Evolutionary conservation across 2,329 filamentous ascomycete species (phyloP).

Genomic region (Exophiala sp.): DNA sequence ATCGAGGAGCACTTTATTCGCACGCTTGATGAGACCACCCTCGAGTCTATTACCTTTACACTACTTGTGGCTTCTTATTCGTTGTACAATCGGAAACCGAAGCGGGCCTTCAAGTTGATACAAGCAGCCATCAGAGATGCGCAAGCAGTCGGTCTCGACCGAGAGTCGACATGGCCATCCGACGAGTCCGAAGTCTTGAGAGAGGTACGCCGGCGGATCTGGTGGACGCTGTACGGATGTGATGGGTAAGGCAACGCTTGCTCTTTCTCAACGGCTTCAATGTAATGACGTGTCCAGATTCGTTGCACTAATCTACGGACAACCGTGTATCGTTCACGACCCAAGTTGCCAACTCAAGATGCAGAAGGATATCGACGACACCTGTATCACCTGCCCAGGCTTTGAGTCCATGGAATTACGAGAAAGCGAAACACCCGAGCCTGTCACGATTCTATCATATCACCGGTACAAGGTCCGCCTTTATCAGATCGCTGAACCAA

Average conservation of each 20-base stretch:
- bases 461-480: constrained; percentile 23
- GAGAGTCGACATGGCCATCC: neutral
- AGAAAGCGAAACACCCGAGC: constrained; percentile 12
- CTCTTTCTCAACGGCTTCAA: neutral
- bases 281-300: neutral
- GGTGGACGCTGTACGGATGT: neutral
- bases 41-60: neutral
- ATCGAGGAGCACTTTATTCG: neutral
- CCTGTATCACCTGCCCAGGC: constrained; percentile 10
- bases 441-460: constrained; percentile 21
- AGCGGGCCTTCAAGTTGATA: neutral
- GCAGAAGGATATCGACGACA: constrained; percentile 17
- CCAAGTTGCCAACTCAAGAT: neutral
- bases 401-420: constrained; percentile 13
- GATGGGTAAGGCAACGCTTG: neutral
- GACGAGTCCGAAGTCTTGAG: neutral
- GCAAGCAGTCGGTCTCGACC: neutral
- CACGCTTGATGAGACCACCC: neutral
- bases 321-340: neutral
- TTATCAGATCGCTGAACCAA: constrained; percentile 17
- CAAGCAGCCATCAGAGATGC: neutral
- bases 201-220: neutral
- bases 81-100: neutral
- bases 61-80: neutral
- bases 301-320: neutral